These are phyloP conservation scores for Talaromyces sp. DNA, from an alignment of 2,329 filamentous ascomycete genomes.

Conservation along the genomic window DNA sequence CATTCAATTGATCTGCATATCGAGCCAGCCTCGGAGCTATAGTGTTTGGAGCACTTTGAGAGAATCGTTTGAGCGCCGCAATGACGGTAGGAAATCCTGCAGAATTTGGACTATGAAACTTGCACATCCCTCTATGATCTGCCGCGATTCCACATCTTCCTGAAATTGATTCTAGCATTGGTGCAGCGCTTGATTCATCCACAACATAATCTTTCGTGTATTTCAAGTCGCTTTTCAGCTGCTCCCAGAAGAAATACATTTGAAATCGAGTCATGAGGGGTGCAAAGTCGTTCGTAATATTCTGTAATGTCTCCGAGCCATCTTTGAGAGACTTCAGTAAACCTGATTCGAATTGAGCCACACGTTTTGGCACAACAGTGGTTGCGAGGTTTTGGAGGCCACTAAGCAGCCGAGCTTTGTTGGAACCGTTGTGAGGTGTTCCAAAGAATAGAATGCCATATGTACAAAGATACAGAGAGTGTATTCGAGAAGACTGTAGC, in stretches of 20 bases:
- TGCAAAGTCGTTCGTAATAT: conserved; percentile 4
- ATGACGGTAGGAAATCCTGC: not conserved
- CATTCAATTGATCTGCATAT: too few species aligned
- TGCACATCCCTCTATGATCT: conserved; percentile 1
- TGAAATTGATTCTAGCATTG: not conserved
- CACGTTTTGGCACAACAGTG: not conserved
- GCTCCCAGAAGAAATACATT: conserved; percentile 7
- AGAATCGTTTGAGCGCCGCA: too few species aligned
- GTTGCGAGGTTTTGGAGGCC: not conserved
- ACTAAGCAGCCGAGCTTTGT: not conserved
- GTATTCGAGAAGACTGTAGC: too few species aligned
- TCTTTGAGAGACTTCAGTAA: not conserved
- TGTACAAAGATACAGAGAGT: too few species aligned
- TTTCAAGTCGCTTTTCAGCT: conserved; percentile 4
- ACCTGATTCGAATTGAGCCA: not conserved
- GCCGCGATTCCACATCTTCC: conserved; percentile 1
- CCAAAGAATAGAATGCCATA: too few species aligned
- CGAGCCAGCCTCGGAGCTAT: too few species aligned
- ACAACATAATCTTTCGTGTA: conserved; percentile 3
- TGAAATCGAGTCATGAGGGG: conserved; percentile 1
- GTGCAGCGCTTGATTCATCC: conserved; percentile 6
- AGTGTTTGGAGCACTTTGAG: too few species aligned
- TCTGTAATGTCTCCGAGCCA: not conserved
- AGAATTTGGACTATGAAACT: not conserved
- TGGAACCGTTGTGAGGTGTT: too few species aligned